Base-by-base conservation (phyloP, 2,329 filamentous ascomycete species). In the Tympanopsis confertula region DNA sequence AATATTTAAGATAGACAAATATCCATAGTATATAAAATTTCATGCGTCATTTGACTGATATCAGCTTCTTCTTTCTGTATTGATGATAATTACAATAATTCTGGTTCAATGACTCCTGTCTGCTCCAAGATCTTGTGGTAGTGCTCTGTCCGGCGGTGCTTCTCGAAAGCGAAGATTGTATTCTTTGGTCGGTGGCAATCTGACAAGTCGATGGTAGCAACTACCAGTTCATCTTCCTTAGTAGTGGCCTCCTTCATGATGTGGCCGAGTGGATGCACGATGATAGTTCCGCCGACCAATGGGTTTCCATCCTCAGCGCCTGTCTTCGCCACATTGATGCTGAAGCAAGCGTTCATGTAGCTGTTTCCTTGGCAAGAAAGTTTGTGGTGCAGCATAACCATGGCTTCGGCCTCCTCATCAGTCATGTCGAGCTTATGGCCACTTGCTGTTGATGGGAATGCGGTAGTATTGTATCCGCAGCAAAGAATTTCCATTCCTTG, bases 301-400 rank as follows among this genome's bases (percentile, higher is more conserved):
- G 42, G 42, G 37, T 63, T 57, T n/a, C 64, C 64, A 46, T 72
- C 67, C 44, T 72, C 69, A 4, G 62, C 42, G 3, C 69, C 69
- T 24, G 63, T 67, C 39, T 69, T 63, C 12, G 63, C 68, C 2
- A 63, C 58, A 29, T 59, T 61, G 39, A 73, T 60, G 14, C 61
- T 65, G 45, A 67, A 73, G 39, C 63, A 67, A 5, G 62, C 61
- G 45, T 73, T 70, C 48, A 67, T 67, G 45, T 72, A 72, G 42
- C 61, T 65, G 36, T 70, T 67, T 1, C 61, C 58, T 47, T 71
- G 66, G 58, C 69, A 66, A 5, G 66, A 62, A 15, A 73, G 52
- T 36, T 61, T 57, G 41, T 71, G 68, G 39, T 73, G 68, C 47
- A 70, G 69, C 5, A 70, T 52, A 1, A 68, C 66, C 44, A 66